A percentile compares a stretch with the other conserved stretches of the same genome.
phyloP scores from a whole-genome alignment of 805 yeast genomes.

The Candida sonorensis region DNA sequence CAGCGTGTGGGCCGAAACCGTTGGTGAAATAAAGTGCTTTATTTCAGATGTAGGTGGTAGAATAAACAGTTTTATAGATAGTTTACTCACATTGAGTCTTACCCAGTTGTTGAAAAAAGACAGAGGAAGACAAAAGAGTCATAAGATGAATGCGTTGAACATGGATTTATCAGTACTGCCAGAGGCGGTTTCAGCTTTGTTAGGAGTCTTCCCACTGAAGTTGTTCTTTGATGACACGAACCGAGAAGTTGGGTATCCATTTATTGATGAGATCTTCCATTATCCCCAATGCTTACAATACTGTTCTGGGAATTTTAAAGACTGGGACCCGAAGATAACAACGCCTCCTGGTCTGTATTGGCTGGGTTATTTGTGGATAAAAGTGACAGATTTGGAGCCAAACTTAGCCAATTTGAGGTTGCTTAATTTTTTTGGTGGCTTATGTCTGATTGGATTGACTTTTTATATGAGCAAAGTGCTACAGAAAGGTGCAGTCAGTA shows the following conservation, averaged over 20 bases:
- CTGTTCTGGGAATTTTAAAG: slow-evolving; percentile 49
- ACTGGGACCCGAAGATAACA: slow-evolving; percentile 87
- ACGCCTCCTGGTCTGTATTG: slow-evolving; percentile 92
- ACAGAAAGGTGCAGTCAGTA: slow-evolving; percentile 10
- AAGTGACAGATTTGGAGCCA: slow-evolving; percentile 24
- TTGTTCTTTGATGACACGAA: slow-evolving; percentile 15
- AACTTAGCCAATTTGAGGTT: slow-evolving; percentile 39
- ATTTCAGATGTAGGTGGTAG: too few species aligned
- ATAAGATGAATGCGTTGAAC: too few species aligned
- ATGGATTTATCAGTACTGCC: neutral
- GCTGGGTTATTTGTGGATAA: slow-evolving; percentile 34
- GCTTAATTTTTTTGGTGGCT: slow-evolving; percentile 64
- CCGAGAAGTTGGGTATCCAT: slow-evolving; percentile 23
- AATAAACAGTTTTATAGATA: too few species aligned
- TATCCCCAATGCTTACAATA: slow-evolving; percentile 70
- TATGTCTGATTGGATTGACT: slow-evolving; percentile 28
- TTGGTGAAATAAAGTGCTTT: too few species aligned
- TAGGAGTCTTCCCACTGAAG: slow-evolving; percentile 13
- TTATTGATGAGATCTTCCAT: slow-evolving; percentile 81
- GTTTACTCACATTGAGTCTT: too few species aligned
- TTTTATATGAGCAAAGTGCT: slow-evolving; percentile 9
- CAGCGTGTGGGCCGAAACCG: too few species aligned
- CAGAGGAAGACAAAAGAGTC: too few species aligned
- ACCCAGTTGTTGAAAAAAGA: too few species aligned
- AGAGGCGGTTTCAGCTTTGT: neutral